Evolutionary conservation across 352 stramenopile genomes (phyloP).

Genomic region (Phytophthora megakarya): DNA sequence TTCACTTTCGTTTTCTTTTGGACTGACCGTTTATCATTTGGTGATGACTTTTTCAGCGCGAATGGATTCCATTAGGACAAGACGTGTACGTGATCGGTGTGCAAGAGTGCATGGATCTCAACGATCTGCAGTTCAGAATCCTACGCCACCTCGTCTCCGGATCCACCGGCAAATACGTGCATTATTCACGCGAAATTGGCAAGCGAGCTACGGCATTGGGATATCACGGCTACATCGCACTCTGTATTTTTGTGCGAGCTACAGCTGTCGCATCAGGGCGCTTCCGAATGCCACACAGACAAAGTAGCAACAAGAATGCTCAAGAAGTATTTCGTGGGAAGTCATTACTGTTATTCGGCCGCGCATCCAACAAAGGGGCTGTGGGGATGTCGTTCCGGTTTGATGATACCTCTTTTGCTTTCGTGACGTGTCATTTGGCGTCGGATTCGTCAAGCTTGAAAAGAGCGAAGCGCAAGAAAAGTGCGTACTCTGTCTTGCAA

Average conservation of each 20-base stretch:
- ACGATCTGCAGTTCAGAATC: slow-evolving; percentile 71
- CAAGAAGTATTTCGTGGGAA: slow-evolving; percentile 82
- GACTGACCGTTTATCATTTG: slow-evolving; percentile 14
- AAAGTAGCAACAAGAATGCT: slow-evolving; percentile 59
- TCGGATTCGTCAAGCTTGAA: slow-evolving; percentile 78
- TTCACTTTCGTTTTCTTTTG: not conserved
- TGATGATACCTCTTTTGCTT: slow-evolving; percentile 87
- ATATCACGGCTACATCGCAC: slow-evolving; percentile 89
- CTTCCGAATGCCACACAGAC: slow-evolving; percentile 69
- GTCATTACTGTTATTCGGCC: slow-evolving; percentile 76
- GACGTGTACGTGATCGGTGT: slow-evolving; percentile 92
- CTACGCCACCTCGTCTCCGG: slow-evolving; percentile 58
- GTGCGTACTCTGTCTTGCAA: slow-evolving; percentile 20
- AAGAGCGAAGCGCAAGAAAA: slow-evolving; percentile 38
- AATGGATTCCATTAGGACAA: slow-evolving; percentile 86
- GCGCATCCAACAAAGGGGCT: slow-evolving; percentile 89
- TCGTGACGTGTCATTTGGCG: slow-evolving; percentile 88
- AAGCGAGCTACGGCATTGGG: slow-evolving; percentile 76
- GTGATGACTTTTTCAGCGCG: slow-evolving; percentile 24
- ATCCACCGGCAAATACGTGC: slow-evolving; percentile 65
- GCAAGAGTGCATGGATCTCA: slow-evolving; percentile 90
- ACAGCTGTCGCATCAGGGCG: slow-evolving; percentile 61
- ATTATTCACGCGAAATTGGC: slow-evolving; percentile 85
- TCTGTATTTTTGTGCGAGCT: slow-evolving; percentile 82
- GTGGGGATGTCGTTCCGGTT: slow-evolving; percentile 90